Base-by-base conservation (phyloP, 179 eudicot genomes). In the Camellia oleifera region DNA sequence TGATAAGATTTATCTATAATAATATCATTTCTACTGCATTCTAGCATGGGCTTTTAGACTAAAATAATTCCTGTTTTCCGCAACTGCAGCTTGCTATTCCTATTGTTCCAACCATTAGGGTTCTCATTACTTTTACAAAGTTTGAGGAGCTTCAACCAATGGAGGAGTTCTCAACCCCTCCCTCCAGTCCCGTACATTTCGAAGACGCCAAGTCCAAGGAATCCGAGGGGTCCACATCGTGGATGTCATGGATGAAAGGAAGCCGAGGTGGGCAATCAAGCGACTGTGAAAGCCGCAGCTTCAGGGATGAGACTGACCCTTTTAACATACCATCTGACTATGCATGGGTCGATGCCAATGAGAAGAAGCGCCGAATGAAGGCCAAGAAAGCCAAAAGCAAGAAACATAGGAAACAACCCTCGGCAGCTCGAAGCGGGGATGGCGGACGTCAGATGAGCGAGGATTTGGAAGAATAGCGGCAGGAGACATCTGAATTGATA, bases 101-200 rank as follows among this genome's bases (percentile, higher is more conserved):
- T 40, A 88, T 94, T 9, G 97, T 93, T 64, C 98, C 98, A 46
- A 94, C 97, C 4, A 93, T 94, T 54, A 85, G 98, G 80, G 98
- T 95, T 4, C 87, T 95, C 11, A 88, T 95, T 11, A 93, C 98
- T n/a, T 95, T 95, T 78, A 91, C 98, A 42, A 95, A 95, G 81
- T 93, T 95, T 44, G 98, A 95, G 85, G 98, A 93, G 86, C 91
- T 95, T 75, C 95, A 90, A 73, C 87, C 92, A 23, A 46, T 62
- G 17, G 98, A 95, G 78, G 98, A 95, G 78, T 93, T 93, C 82
- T 89, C 91, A 5, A 95, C 98, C 44, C 98, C 98, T 45, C 94
- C 83, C 54, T 93, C 98, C 18, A 95, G 98, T 85, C 98, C 98
- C 15, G 77, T 85, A 44, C 90, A 89, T 80, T 88, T 91, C 79